A percentile compares a stretch with the other conserved stretches of the same genome.
Evolutionary conservation across 2,329 filamentous ascomycete species (phyloP).

Genomic region (Fusarium robinianum): DNA sequence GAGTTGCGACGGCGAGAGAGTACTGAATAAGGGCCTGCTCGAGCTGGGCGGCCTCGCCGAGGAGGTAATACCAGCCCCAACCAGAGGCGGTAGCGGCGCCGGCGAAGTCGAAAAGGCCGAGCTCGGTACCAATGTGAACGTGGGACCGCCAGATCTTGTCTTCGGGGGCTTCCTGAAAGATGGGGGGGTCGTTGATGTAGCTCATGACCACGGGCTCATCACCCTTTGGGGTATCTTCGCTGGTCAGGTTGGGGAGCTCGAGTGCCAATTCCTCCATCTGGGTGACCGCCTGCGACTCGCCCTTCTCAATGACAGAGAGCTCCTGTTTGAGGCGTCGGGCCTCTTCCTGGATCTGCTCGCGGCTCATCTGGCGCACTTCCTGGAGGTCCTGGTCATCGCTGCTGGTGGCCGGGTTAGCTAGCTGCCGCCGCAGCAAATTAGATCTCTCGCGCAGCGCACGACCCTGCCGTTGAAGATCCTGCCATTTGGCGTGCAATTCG

Average conservation of each 20-base stretch:
- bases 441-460: conserved; percentile 66
- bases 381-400: conserved; percentile 49
- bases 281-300: conserved; percentile 61
- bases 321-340: conserved; percentile 67
- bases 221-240: conserved; percentile 73
- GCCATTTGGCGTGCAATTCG: conserved; percentile 60
- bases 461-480: conserved; percentile 62
- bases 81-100: conserved; percentile 80
- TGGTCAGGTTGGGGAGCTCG: conserved; percentile 85
- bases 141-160: conserved; percentile 69
- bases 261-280: conserved; percentile 78
- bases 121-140: conserved; percentile 80
- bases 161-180: conserved; percentile 39
- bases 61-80: conserved; percentile 97
- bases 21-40: conserved; percentile 93
- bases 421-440: conserved; percentile 62
- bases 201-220: conserved; percentile 66
- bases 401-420: conserved; percentile 57
- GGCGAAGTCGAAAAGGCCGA: conserved; percentile 91
- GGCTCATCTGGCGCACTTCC: conserved; percentile 44
- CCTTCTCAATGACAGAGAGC: conserved; percentile 62
- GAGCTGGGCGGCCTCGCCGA: conserved; percentile 89
- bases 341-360: conserved; percentile 62
- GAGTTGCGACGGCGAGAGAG: conserved; percentile 73
- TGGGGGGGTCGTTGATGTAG: conserved; percentile 76